Evolutionary conservation across 2,329 filamentous ascomycete genomes (phyloP), one percentile per base, ranked within the genome.

Genomic region (Aspergillus costaricaensis): DNA sequence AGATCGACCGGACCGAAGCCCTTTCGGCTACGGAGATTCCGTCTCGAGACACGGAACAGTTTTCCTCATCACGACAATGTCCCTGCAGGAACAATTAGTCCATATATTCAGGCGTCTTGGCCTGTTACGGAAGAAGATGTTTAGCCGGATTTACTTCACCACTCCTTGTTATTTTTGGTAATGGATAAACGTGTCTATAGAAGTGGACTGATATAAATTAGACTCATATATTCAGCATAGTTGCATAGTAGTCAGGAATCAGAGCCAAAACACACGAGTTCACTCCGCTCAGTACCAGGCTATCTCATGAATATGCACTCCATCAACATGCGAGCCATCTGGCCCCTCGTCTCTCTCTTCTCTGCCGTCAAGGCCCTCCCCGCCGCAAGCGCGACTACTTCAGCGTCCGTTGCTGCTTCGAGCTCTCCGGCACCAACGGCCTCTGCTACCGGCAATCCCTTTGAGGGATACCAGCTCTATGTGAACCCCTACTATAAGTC

Each of bases 401-500:
- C 62, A 10, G 14, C 60, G 9, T 60, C 65, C 38, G 55, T 58
- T 30, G 61, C 62, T 14, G 63, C 63, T 6, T 52, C 66, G 15
- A 61, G 67, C 52, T 60, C 62, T 17, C 47, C 67, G 9, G 55
- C 61, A 1, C 61, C 63, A 12, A 64, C 68, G 2, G 67, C 65
- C 8, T 55, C 62, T 12, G 56, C 67, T 32, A 62, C 80, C 14
- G 86, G 85, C 30, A 85, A 85, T 67, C 80, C 81, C 0, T 83
- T 84, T 60, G 73, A 74, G 9, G 82, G 81, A 19, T 78, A 81
- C 60, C 74, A 80, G 61, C 77, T 82, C 50, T 84, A 83, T 61
- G 79, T 77, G 30, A 84, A 84, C 65, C 76, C 81, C 3, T 83
- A 81, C 72, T 85, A 85, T 70, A 76, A 82, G 4, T 81, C 81